A percentile compares a stretch with the other conserved stretches of the same genome.
Conservation (phyloP, 306 rosid genomes). For the Ochetophila trinervis region DNA sequence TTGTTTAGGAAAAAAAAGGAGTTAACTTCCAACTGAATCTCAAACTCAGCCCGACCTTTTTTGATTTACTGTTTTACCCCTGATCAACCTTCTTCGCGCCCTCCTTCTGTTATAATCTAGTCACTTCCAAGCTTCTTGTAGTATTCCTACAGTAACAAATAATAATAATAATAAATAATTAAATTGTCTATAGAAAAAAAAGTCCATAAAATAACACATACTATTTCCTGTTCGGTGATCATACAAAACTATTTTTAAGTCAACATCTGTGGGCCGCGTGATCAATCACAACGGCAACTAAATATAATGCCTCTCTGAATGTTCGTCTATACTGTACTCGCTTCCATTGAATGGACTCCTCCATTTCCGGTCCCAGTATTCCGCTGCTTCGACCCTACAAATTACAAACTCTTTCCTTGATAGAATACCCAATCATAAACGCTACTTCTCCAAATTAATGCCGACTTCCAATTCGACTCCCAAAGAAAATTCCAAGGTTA, state of each 20-base stretch:
- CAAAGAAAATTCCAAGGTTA: background rate
- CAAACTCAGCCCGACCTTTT: background rate
- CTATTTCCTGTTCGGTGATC: too few relatives aligned
- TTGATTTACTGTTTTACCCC: background rate
- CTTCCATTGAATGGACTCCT: conserved; percentile 3
- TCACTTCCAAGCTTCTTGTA: background rate
- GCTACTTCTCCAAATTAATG: background rate
- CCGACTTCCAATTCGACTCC: background rate
- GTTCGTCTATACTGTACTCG: background rate
- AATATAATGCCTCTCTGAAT: background rate
- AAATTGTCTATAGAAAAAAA: too few relatives aligned
- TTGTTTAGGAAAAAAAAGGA: too few relatives aligned
- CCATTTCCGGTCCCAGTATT: conserved; percentile 21
- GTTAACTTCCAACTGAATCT: too few relatives aligned
- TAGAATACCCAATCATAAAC: conserved; percentile 10
- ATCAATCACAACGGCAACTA: conserved; percentile 8
- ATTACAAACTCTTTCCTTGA: conserved; percentile 15
- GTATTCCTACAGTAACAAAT: background rate
- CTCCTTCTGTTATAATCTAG: background rate
- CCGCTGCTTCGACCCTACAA: conserved; percentile 35
- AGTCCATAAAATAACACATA: too few relatives aligned
- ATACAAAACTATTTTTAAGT: background rate
- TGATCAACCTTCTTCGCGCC: background rate
- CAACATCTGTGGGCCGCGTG: background rate
- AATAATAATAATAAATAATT: too few relatives aligned